phyloP scores from a whole-genome alignment of 371 early-diverging fungal genomes.

The Mortierella sp. region DNA sequence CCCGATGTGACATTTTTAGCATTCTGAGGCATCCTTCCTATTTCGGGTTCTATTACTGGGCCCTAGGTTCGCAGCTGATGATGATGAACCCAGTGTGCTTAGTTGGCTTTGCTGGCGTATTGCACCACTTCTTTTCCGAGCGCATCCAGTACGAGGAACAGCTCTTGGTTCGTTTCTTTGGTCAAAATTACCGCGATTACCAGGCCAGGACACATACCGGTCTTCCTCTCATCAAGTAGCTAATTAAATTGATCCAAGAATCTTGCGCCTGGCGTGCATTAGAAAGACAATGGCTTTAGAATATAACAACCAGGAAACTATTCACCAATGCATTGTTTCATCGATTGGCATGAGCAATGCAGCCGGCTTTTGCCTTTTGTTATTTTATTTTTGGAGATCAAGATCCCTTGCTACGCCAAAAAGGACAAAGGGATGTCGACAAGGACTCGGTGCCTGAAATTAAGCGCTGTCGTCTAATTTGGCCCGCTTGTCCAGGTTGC shows the following conservation, averaged over 20 bases:
- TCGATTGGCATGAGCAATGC: neutral
- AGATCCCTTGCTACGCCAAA: neutral
- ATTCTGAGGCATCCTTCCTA: slow-evolving; percentile 93
- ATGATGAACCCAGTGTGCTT: slow-evolving; percentile 83
- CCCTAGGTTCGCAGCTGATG: slow-evolving; percentile 77
- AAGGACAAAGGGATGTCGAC: neutral
- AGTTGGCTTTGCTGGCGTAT: slow-evolving; percentile 70
- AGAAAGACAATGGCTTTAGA: neutral
- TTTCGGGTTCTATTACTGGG: slow-evolving; percentile 93
- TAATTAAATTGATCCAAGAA: neutral
- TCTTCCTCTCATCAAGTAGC: slow-evolving; percentile 68
- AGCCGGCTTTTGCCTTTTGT: neutral
- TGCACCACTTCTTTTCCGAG: slow-evolving; percentile 80
- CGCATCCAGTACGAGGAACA: slow-evolving; percentile 86
- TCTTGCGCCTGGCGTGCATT: neutral
- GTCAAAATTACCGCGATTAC: slow-evolving; percentile 75
- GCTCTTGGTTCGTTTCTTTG: slow-evolving; percentile 83
- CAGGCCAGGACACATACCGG: slow-evolving; percentile 59
- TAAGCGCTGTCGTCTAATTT: slow-evolving; percentile 24
- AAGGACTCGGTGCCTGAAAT: neutral
- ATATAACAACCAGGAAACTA: neutral
- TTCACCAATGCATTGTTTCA: neutral
- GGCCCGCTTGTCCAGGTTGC: slow-evolving; percentile 32
- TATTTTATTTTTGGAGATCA: neutral
- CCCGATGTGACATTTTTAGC: slow-evolving; percentile 35